phyloP scores from a whole-genome alignment of 805 yeast species.

The Schizosaccharomyces cryophilus region DNA sequence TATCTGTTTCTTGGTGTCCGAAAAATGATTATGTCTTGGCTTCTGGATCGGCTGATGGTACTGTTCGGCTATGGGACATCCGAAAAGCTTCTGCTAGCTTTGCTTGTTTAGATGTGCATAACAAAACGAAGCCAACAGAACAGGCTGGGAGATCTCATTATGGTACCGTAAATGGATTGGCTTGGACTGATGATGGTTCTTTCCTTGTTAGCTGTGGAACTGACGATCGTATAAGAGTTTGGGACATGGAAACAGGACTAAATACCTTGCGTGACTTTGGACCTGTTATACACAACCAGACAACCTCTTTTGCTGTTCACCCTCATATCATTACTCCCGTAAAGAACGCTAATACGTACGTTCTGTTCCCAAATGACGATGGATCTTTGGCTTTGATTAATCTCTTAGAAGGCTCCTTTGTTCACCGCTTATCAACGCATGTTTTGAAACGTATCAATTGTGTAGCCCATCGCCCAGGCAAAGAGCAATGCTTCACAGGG shows the following conservation, averaged over 20 bases:
- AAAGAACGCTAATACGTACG: neutral
- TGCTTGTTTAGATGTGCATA: constrained; percentile 32
- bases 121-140: constrained; percentile 3
- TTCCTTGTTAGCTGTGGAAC: constrained; percentile 42
- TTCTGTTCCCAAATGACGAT: constrained; percentile 1
- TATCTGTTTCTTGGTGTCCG: constrained; percentile 57
- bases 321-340: neutral
- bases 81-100: constrained; percentile 42
- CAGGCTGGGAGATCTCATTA: constrained; percentile 25
- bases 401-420: neutral
- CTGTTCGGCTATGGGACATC: constrained; percentile 66
- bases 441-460: neutral
- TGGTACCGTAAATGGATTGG: constrained; percentile 53
- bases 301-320: neutral
- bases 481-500: neutral
- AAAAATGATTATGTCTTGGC: constrained; percentile 34
- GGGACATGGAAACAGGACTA: constrained; percentile 31
- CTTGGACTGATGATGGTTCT: constrained; percentile 47
- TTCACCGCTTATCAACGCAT: neutral
- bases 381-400: neutral
- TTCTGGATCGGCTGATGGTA: constrained; percentile 63
- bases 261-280: constrained; percentile 55
- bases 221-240: constrained; percentile 57
- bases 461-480: neutral
- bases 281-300: constrained; percentile 40